Base-by-base conservation (phyloP, 371 early-diverging fungal genomes). In the Actinomortierella wolfii region DNA sequence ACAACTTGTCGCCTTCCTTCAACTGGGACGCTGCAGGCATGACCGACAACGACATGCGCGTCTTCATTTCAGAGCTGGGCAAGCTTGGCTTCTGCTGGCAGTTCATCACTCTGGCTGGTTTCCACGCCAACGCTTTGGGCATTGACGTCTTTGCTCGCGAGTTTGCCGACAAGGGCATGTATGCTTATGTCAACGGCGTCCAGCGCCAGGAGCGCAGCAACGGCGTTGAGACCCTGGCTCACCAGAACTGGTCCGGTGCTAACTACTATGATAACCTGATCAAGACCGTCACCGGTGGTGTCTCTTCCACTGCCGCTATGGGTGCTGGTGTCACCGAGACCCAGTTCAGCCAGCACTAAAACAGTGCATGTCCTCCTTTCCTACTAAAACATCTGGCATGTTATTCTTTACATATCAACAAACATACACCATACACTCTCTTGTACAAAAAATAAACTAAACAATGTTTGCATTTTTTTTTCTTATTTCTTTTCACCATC, bases 161-260 rank as follows among this genome's bases (percentile, higher is more conserved):
- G 67, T 98, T 87, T 76, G 91, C 95, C 47, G 82, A 86, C 67
- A 83, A 85, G 50, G 97, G 97, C 41, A 97, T 98, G 98, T 83
- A 89, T 63, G 97, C 97, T 28, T 98, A 98, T 68, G 97, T 98
- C 61, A 76, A 90, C 68, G 88, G 90, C 46, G 90, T 98, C 59
- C 98, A 98, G 79, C 90, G 98, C 57, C 86, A 94, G 82, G 98
- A 98, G 78, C 89, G 98, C 52, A 82, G 81, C 50, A 78, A 92
- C 76, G 87, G 88, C 51, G 97, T 98, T 45, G 98, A 98, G 81
- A 95, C 95, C 28, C 83, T 98, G 41, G 85, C 92, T 25, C 98
- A 98, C 78, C 97, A 98, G 78, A 96, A 92, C 78, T 98, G 98
- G 98, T 94, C 96, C n/a, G 98, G 98, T 60, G 97, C 98, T 46